Base-by-base conservation (phyloP, 225 moss, liverwort and hornwort genomes). In the Polytrichum formosum region DNA sequence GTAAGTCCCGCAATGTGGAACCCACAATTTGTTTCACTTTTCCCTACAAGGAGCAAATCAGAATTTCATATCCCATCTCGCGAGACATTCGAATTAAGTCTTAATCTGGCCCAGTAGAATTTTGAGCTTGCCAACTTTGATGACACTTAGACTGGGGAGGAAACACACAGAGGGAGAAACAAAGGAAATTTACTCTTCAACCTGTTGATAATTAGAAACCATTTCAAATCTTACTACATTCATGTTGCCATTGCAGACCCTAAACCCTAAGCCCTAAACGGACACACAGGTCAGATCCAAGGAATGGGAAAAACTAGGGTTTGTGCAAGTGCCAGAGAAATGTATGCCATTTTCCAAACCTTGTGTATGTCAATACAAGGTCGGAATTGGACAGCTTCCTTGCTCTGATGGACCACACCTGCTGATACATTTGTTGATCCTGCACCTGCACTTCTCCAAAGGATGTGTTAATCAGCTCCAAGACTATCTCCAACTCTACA, bases 1-100 rank as follows among this genome's bases (percentile, higher is more conserved):
- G 78, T 68, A 91, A 72, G 82, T 94, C 94, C 72, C 87, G 81
- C 66, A 98, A 78, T 23, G 94, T 94, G 16, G 98, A 98, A 61
- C 98, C 98, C 63, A 98, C 98, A 56, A 98, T 98, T 79, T 98
- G 98, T 87, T 94, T 98, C 53, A 98, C 98, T 80, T 91, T 94
- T 31, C 98, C 98, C 96, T 96, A 68, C 68, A 80, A 46, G 46
- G n/a, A 46, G 8, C 54, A 74, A 79, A 19, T 30, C 26, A 61
- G 58, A 69, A 74, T 53, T 70, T 28, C 2, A 18, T 46, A 46
- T 46, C 46, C 46, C 28, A 56, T 18, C 26, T 70, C 5, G 1
- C 0, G 46, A 46, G 13, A 46, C 46, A 46, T 46, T 46, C 46
- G 4, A 13, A 46, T 46, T 10, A 46, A 46, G 13, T 46, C 16